Evolutionary conservation across 306 rosid species (phyloP).

Genomic region (Prunus armeniaca): DNA sequence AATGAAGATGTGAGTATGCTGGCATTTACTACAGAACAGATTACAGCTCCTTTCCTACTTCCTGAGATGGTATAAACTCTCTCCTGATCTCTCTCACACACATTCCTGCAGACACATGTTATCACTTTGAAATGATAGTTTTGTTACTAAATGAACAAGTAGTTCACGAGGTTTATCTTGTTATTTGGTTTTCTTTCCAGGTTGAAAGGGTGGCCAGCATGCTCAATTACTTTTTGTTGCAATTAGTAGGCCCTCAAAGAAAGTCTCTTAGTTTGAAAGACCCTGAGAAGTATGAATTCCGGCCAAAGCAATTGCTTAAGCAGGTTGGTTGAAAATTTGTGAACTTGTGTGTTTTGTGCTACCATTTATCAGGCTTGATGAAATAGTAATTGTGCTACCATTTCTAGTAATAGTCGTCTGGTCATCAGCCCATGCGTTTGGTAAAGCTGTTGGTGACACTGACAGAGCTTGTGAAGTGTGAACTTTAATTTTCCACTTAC

Average conservation of each 20-base stretch:
- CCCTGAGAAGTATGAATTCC: slow-evolving; percentile 96
- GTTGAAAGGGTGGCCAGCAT: slow-evolving; percentile 99
- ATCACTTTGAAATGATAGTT: slow-evolving; percentile 1
- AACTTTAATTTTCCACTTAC: too few relatives aligned
- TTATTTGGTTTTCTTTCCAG: slow-evolving; percentile 34
- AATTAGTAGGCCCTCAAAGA: slow-evolving; percentile 97
- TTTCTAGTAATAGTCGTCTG: too few relatives aligned
- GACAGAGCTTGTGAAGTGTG: too few relatives aligned
- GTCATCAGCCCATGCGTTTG: too few relatives aligned
- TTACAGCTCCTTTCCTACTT: slow-evolving; percentile 92
- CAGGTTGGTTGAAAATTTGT: slow-evolving; percentile 54
- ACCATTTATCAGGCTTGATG: not conserved
- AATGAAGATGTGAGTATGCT: slow-evolving; percentile 96
- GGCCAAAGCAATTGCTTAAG: slow-evolving; percentile 88
- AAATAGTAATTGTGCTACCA: too few relatives aligned
- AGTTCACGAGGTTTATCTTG: not conserved
- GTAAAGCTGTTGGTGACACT: too few relatives aligned
- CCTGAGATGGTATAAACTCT: slow-evolving; percentile 83
- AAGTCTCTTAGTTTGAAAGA: slow-evolving; percentile 92
- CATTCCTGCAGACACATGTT: slow-evolving; percentile 10
- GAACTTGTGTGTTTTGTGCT: not conserved
- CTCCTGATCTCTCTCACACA: not conserved
- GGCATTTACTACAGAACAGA: slow-evolving; percentile 90
- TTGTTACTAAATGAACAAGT: slow-evolving; percentile 6
- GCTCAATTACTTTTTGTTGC: slow-evolving; percentile 96